phyloP scores from a whole-genome alignment of 768 basidiomycete species.

The Strobilomyces echinocephalus region DNA sequence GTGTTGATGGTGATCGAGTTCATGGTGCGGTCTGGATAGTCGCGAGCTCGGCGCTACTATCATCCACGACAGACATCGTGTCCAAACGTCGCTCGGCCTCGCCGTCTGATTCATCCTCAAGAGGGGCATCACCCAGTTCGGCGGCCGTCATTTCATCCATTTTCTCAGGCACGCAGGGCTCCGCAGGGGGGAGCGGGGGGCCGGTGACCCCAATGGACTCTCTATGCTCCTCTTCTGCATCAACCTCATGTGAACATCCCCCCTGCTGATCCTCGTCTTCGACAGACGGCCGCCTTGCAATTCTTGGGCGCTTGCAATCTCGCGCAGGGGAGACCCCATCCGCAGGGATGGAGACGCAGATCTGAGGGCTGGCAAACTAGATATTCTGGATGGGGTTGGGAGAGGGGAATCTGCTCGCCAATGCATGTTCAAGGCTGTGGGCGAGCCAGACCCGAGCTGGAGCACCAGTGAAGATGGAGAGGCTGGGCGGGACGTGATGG shows the following conservation, averaged over 20 bases:
- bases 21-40: constrained; percentile 38
- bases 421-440: constrained; percentile 13
- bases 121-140: not conserved
- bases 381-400: constrained; percentile 11
- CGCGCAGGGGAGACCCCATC: constrained; percentile 28
- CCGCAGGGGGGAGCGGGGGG: constrained; percentile 1
- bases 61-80: constrained; percentile 31
- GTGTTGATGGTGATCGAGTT: constrained; percentile 6
- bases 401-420: constrained; percentile 24
- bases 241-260: constrained; percentile 49
- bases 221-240: constrained; percentile 42
- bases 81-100: constrained; percentile 36
- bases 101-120: constrained; percentile 2
- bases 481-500: not conserved
- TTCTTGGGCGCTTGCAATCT: constrained; percentile 19
- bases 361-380: constrained; percentile 17
- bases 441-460: constrained; percentile 18
- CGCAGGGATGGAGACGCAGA: constrained; percentile 20
- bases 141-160: not conserved
- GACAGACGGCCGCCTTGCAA: constrained; percentile 17
- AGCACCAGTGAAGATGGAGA: constrained; percentile 10
- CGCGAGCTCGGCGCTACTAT: constrained; percentile 47
- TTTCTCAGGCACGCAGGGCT: not conserved
- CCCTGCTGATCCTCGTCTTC: constrained; percentile 47
- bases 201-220: constrained; percentile 33